phyloP scores from a whole-genome alignment of 352 stramenopile species.

The Globisporangium alternatum region DNA sequence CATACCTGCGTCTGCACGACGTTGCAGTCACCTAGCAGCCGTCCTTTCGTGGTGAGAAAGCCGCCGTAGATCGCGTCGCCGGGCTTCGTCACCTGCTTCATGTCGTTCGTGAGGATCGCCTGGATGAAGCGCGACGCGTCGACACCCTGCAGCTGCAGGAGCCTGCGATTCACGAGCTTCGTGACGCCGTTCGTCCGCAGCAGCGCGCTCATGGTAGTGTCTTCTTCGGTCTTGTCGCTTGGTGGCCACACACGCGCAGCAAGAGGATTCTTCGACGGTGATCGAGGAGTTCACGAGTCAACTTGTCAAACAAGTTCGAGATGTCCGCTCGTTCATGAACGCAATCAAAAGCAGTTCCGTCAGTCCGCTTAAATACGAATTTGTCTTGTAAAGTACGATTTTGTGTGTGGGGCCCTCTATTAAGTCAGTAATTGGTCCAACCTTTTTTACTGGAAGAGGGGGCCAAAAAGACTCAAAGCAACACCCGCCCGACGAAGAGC shows the following conservation, averaged over 20 bases:
- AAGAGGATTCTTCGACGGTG: not conserved
- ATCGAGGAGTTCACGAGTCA: not conserved
- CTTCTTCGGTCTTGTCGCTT: not conserved
- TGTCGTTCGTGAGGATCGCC: constrained; percentile 84
- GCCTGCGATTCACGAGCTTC: constrained; percentile 42
- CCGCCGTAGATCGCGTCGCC: constrained; percentile 71
- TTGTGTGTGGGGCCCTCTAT: not conserved
- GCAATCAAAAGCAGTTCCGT: not conserved
- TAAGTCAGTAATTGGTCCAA: not conserved
- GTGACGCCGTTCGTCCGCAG: constrained; percentile 40
- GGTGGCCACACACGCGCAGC: not conserved
- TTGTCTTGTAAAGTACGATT: not conserved
- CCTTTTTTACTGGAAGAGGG: constrained; percentile 15
- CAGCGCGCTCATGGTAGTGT: constrained; percentile 20
- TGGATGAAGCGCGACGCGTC: constrained; percentile 79
- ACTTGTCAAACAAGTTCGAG: constrained; percentile 2
- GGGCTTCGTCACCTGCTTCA: constrained; percentile 48
- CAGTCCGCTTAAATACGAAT: not conserved
- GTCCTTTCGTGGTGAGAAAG: constrained; percentile 80
- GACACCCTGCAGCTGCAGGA: constrained; percentile 69
- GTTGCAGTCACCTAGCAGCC: constrained; percentile 73
- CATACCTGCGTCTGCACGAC: constrained; percentile 59
- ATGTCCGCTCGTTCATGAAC: not conserved
- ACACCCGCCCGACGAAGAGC: not conserved
- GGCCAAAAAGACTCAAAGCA: constrained; percentile 11